Base-by-base conservation (phyloP, 805 yeast genomes). In the Hemisphaericaspora nanyangensis region DNA sequence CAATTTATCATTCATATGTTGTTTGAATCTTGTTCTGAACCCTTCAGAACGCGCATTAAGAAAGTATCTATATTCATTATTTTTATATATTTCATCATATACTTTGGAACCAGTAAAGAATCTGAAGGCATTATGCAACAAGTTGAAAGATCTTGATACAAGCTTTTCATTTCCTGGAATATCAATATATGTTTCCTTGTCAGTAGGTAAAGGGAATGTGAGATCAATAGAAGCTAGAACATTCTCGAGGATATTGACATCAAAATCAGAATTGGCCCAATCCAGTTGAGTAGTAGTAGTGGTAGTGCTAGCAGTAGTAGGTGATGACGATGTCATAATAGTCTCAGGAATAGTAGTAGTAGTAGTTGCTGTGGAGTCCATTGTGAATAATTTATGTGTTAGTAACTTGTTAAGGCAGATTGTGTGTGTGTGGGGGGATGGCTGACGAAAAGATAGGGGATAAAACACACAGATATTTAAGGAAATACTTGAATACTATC, bases 171-270 rank as follows among this genome's bases (percentile, higher is more conserved):
- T 65, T 11, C 54, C 61, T 6, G 54, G 56, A 10, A 63, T 37
- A 12, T 52, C 46, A 18, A 65, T 49, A 33, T 54, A 55, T 2
- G 64, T 51, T 7, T 58, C 62, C 28, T 55, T 44, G 44, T 65
- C 70, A 10, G 55, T 55, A 5, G 74, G 73, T 16, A 68, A 51
- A 1, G 74, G 74, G 41, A 66, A 65, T 8, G 61, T 45, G 8
- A 66, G 52, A 5, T 52, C 59, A 19, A 68, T 52, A 31, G 51
- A 51, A 15, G 72, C 72, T 13, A 57, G 49, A 1, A 67, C 61
- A 48, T 63, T 55, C 7, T 65, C 65, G 26, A 68, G 54, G 36
- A 68, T 55, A 44, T 68, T 68, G 43, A 68, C 56, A 42, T 68
- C 72, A 37, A 68, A 56, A 36, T 38, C 43, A 10, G 40, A 35